phyloP scores from a whole-genome alignment of 2,329 filamentous ascomycete genomes.

The Colletotrichum echinochloae region DNA sequence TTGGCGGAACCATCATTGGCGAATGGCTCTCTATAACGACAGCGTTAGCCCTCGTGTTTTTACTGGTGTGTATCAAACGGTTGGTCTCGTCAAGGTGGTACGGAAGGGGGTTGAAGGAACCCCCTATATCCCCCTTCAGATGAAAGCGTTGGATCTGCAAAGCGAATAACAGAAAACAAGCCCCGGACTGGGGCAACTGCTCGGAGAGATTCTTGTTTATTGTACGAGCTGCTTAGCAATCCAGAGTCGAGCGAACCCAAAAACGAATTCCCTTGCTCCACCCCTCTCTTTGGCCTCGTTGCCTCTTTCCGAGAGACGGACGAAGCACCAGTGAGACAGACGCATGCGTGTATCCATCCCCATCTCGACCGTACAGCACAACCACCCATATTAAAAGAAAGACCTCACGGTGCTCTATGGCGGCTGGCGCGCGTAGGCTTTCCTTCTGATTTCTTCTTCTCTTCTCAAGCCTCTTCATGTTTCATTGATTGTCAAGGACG shows the following conservation, averaged over 20 bases:
- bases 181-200: neutral
- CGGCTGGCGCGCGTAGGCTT: neutral
- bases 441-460: neutral
- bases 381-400: neutral
- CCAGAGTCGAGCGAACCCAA: neutral
- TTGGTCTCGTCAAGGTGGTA: neutral
- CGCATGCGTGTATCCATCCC: neutral
- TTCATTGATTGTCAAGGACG: constrained; percentile 3
- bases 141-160: neutral
- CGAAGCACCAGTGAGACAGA: neutral
- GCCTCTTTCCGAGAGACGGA: neutral
- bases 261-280: neutral
- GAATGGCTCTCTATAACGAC: neutral
- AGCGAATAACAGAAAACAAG: constrained; percentile 7
- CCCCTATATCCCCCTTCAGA: neutral
- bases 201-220: neutral
- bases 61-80: neutral
- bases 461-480: constrained; percentile 1
- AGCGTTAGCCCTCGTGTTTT: neutral
- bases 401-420: neutral
- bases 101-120: neutral
- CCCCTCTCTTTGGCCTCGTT: neutral
- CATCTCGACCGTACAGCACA: neutral
- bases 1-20: neutral
- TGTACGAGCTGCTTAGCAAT: constrained; percentile 2